Evolutionary conservation across 2,329 filamentous ascomycete genomes (phyloP).

Genomic region (Cryoendolithus antarcticus): DNA sequence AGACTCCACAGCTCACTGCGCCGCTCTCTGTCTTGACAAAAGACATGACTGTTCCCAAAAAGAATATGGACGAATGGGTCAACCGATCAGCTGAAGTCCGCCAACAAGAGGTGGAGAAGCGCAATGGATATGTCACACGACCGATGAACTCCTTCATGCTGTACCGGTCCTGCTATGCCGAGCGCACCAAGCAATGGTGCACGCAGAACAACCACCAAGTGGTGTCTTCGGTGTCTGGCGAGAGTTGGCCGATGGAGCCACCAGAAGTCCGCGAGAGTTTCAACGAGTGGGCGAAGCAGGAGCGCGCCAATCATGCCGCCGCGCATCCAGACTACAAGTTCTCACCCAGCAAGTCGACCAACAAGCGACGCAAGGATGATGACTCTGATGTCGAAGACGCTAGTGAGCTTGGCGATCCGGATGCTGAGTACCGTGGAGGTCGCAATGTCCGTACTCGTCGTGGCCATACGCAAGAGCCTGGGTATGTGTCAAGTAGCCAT

Average conservation of each 20-base stretch:
- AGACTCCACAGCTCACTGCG: slow-evolving; percentile 45
- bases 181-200: slow-evolving; percentile 70
- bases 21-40: slow-evolving; percentile 62
- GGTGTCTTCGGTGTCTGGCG: slow-evolving; percentile 75
- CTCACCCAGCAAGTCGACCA: slow-evolving; percentile 60
- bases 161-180: slow-evolving; percentile 85
- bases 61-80: slow-evolving; percentile 72
- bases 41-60: slow-evolving; percentile 50
- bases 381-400: slow-evolving; percentile 22
- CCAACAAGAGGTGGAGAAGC: slow-evolving; percentile 53
- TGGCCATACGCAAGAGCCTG: slow-evolving; percentile 9
- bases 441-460: slow-evolving; percentile 15
- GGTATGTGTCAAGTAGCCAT: slow-evolving; percentile 15
- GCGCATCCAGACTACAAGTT: slow-evolving; percentile 94
- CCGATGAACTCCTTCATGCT: slow-evolving; percentile 99
- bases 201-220: slow-evolving; percentile 86
- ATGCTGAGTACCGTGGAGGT: slow-evolving; percentile 20
- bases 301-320: slow-evolving; percentile 70
- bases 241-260: slow-evolving; percentile 74
- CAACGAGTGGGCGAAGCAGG: slow-evolving; percentile 64
- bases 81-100: slow-evolving; percentile 56
- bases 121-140: slow-evolving; percentile 70
- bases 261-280: slow-evolving; percentile 61
- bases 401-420: slow-evolving; percentile 23
- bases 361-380: slow-evolving; percentile 35